Base-by-base conservation (phyloP, 345 rosid species). In the Trapa incisa region DNA sequence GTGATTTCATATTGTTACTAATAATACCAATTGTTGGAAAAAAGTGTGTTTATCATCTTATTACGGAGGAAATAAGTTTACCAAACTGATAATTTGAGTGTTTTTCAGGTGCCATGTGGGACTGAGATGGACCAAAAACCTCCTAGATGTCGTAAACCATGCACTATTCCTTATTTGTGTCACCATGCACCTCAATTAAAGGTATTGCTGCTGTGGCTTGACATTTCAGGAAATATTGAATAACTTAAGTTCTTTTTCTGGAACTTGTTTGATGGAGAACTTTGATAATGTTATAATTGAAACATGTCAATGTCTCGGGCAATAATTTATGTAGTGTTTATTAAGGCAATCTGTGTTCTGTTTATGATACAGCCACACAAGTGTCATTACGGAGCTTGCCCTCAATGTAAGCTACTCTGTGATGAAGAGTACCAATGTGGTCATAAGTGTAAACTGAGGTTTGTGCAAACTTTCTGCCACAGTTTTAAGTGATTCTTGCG, bases 341-440 rank as follows among this genome's bases (percentile, higher is more conserved):
- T 6, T 14, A 14, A 39, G 50, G 37, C 35, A 38, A 71, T 52
- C 39, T 45, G 29, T 62, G 17, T 33, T 73, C 41, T 77, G 52
- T 57, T 67, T 68, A 74, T 68, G 64, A 53, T 80, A 80, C 82
- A 90, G 94, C 84, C 85, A 12, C 98, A 90, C 75, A 87, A 80
- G 80, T 93, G 98, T 72, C 98, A 93, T 75, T 88, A 93, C 76
- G 97, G 97, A 72, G 86, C 91, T 74, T 93, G 97, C 70, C 98
- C 97, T 43, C 79, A 77, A 36, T 93, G 98, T 73, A 81, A 79
- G 76, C 77, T 84, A 75, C 68, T 72, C 76, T 93, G 98, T 79
- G 91, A 81, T 72, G 97, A 85, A 83, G 96, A 84, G 69, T 93
- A 81, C 74, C 82, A 83, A 41, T 93, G 97, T 76, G 96, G 94